Evolutionary conservation across 305 asterid genomes (phyloP).

Genomic region (Stenogyne calaminthoides): DNA sequence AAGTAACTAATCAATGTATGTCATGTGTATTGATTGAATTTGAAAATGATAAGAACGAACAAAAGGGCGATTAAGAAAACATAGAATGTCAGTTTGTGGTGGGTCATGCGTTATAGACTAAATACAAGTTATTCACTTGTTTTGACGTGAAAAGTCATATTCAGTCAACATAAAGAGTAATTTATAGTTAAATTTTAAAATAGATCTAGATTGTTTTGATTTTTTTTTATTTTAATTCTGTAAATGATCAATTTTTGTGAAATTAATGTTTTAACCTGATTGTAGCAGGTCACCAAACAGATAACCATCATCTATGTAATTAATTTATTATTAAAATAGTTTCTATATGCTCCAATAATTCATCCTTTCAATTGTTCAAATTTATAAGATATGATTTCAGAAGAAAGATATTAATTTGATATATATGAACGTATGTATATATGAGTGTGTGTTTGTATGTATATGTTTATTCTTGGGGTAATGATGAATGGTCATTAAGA

Average conservation of each 20-base stretch:
- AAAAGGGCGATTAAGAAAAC: background rate
- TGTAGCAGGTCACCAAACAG: too few species aligned
- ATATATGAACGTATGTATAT: background rate
- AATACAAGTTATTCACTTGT: constrained; percentile 18
- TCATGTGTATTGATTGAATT: background rate
- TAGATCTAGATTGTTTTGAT: too few species aligned
- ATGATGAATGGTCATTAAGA: background rate
- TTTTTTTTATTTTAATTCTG: too few species aligned
- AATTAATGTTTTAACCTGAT: too few species aligned
- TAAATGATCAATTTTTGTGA: too few species aligned
- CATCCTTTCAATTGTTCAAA: background rate
- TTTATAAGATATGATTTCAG: background rate
- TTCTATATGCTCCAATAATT: background rate
- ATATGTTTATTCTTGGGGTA: background rate
- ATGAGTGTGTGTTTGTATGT: background rate
- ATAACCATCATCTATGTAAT: too few species aligned
- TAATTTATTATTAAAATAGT: too few species aligned
- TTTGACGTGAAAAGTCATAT: background rate
- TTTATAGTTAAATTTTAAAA: too few species aligned
- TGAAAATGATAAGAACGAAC: background rate
- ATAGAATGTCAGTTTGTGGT: constrained; percentile 6
- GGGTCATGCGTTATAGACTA: constrained; percentile 23
- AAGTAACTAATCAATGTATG: background rate
- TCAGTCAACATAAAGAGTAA: background rate
- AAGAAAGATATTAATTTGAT: background rate